Evolutionary conservation across 2,329 filamentous ascomycete species (phyloP).

Genomic region (Sporothrix brunneoviolacea): DNA sequence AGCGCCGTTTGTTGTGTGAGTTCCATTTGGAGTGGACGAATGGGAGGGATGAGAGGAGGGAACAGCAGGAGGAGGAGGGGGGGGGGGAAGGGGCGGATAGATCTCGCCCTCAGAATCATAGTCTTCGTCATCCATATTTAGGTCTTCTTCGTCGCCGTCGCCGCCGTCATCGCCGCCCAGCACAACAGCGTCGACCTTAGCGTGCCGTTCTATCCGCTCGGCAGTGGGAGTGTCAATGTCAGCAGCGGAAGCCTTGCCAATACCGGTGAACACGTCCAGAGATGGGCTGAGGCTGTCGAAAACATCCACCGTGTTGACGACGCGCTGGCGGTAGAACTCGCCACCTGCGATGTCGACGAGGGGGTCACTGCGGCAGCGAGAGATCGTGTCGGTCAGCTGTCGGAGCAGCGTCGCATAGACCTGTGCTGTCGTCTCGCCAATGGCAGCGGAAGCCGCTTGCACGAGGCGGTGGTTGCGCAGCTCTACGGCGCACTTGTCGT

Average conservation of each 20-base stretch:
- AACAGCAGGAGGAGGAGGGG: neutral
- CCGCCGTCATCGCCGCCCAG: constrained; percentile 24
- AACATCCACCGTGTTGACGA: constrained; percentile 51
- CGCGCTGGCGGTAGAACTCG: constrained; percentile 25
- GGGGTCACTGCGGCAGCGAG: constrained; percentile 58
- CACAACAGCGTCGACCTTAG: constrained; percentile 20
- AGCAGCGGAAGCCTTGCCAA: constrained; percentile 47
- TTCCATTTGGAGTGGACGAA: constrained; percentile 9
- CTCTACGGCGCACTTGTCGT: constrained; percentile 75
- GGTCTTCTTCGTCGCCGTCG: constrained; percentile 33
- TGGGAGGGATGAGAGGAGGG: neutral
- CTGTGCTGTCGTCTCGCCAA: constrained; percentile 67
- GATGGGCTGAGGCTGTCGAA: constrained; percentile 45
- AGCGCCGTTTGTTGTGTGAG: constrained; percentile 16
- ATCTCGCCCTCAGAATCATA: constrained; percentile 25
- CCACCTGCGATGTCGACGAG: constrained; percentile 39
- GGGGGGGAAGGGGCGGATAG: neutral
- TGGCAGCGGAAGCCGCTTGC: constrained; percentile 60
- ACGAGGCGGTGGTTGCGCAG: constrained; percentile 73
- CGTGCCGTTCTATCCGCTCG: constrained; percentile 37
- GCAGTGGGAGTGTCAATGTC: constrained; percentile 41
- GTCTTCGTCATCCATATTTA: constrained; percentile 21
- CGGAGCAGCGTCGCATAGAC: constrained; percentile 71
- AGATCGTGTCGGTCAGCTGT: constrained; percentile 60
- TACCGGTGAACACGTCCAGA: constrained; percentile 48